Percentiles rank a stretch among this genome's conserved stretches.
Conservation (phyloP, 805 yeast species). For the Ogataea paraovalis region DNA sequence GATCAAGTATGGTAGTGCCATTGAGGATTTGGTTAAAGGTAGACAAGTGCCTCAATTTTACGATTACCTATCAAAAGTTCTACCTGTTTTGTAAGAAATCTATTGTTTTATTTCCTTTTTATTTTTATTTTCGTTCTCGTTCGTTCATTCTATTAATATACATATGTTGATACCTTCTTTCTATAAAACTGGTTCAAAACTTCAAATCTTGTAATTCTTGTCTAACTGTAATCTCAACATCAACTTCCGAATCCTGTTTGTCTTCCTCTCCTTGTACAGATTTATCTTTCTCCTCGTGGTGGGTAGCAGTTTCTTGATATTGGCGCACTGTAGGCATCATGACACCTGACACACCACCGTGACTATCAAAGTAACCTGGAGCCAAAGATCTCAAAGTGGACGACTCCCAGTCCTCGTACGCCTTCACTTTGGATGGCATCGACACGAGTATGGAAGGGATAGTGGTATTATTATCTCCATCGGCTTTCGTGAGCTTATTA, state of each 20-base stretch:
- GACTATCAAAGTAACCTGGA: constrained; percentile 27
- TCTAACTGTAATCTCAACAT: background rate
- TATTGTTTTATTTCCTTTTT: background rate
- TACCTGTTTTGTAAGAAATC: constrained; percentile 16
- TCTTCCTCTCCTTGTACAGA: background rate
- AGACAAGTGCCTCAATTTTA: constrained; percentile 21
- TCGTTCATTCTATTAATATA: too few relatives aligned
- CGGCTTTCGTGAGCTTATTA: background rate
- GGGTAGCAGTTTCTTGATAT: too few relatives aligned
- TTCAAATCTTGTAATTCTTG: background rate
- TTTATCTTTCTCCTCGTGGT: too few relatives aligned
- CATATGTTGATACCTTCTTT: too few relatives aligned
- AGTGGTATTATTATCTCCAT: too few relatives aligned
- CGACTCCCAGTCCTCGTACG: constrained; percentile 22
- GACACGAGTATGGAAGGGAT: too few relatives aligned
- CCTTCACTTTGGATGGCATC: background rate
- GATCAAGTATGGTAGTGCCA: constrained; percentile 29
- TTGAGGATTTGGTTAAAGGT: constrained; percentile 22
- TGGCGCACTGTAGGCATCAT: constrained; percentile 23
- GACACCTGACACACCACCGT: constrained; percentile 18
- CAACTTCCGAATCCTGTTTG: background rate
- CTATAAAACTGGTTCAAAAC: background rate
- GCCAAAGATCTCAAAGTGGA: constrained; percentile 15
- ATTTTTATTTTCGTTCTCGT: background rate
- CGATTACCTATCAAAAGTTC: constrained; percentile 24